Evolutionary conservation across 805 yeast genomes (phyloP).

Genomic region (Nakazawaea laoshanensis): DNA sequence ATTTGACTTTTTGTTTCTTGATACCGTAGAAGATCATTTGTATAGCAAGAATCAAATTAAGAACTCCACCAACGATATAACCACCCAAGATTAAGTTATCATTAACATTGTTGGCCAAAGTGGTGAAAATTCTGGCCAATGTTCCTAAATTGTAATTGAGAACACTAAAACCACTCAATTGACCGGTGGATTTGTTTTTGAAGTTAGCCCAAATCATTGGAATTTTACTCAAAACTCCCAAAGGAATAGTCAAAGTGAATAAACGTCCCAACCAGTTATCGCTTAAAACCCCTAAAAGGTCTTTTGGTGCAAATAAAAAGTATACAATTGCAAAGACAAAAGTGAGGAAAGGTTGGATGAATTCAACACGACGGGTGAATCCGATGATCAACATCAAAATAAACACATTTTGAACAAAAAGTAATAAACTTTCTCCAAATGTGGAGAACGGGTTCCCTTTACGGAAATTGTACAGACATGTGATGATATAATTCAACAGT

Average conservation of each 20-base stretch:
- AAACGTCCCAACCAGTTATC: slow-evolving; percentile 14
- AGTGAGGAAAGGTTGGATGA: slow-evolving; percentile 5
- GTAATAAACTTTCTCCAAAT: slow-evolving; percentile 29
- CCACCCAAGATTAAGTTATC: slow-evolving; percentile 25
- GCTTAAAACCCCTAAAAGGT: slow-evolving; percentile 8
- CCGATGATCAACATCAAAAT: slow-evolving; percentile 22
- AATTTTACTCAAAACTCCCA: slow-evolving; percentile 25
- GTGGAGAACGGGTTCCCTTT: slow-evolving; percentile 25
- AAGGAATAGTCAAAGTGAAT: slow-evolving; percentile 26
- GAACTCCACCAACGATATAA: slow-evolving; percentile 20
- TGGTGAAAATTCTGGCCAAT: slow-evolving; percentile 29
- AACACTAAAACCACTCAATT: slow-evolving; percentile 27
- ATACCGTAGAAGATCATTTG: slow-evolving; percentile 26
- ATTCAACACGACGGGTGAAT: slow-evolving; percentile 5
- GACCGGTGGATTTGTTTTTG: slow-evolving; percentile 31
- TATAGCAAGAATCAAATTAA: slow-evolving; percentile 24
- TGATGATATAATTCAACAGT: slow-evolving; percentile 22
- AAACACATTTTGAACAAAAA: slow-evolving; percentile 25
- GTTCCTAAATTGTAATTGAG: slow-evolving; percentile 27
- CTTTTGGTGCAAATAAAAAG: slow-evolving; percentile 7
- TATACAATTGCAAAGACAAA: slow-evolving; percentile 2
- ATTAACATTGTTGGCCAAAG: slow-evolving; percentile 23
- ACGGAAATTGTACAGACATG: slow-evolving; percentile 28
- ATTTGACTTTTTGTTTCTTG: slow-evolving; percentile 1
- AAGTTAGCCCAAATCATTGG: slow-evolving; percentile 33